Conservation (phyloP, 177 flowering plant species). For the Vitis hybrid region DNA sequence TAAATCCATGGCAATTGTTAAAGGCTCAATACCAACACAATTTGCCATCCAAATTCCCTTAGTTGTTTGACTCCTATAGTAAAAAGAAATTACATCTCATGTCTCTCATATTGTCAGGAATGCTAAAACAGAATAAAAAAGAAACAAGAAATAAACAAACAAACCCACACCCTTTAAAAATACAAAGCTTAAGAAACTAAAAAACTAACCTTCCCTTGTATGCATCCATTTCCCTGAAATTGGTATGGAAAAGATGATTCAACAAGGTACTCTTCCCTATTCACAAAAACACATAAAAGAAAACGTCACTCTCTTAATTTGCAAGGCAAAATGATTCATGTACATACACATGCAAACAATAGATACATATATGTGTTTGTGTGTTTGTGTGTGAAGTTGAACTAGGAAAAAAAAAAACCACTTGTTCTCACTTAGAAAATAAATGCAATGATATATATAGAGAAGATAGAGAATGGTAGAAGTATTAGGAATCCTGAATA, state of each 20-base stretch:
- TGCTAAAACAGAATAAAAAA: background rate
- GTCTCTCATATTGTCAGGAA: background rate
- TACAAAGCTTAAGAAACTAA: background rate
- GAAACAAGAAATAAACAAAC: background rate
- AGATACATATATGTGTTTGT: too few relatives aligned
- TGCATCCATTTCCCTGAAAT: conserved; percentile 64
- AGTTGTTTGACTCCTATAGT: conserved; percentile 57
- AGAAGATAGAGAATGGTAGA: too few relatives aligned
- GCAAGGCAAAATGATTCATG: too few relatives aligned
- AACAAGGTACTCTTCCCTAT: conserved; percentile 62
- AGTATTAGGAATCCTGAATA: too few relatives aligned
- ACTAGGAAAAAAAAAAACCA: too few relatives aligned
- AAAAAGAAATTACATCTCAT: background rate
- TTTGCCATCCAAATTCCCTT: conserved; percentile 68
- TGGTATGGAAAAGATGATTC: conserved; percentile 54
- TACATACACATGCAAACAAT: too few relatives aligned
- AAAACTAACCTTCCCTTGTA: conserved; percentile 16
- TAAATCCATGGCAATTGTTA: conserved; percentile 66
- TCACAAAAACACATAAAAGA: background rate
- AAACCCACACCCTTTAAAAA: too few relatives aligned
- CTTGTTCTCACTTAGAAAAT: too few relatives aligned
- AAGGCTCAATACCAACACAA: conserved; percentile 57
- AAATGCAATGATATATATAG: too few relatives aligned
- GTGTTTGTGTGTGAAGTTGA: too few relatives aligned
- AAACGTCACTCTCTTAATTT: too few relatives aligned